Evolutionary conservation across 2,329 filamentous ascomycete species (phyloP), one percentile per base, ranked within the genome.

Genomic region (Delphinella strobiligena): DNA sequence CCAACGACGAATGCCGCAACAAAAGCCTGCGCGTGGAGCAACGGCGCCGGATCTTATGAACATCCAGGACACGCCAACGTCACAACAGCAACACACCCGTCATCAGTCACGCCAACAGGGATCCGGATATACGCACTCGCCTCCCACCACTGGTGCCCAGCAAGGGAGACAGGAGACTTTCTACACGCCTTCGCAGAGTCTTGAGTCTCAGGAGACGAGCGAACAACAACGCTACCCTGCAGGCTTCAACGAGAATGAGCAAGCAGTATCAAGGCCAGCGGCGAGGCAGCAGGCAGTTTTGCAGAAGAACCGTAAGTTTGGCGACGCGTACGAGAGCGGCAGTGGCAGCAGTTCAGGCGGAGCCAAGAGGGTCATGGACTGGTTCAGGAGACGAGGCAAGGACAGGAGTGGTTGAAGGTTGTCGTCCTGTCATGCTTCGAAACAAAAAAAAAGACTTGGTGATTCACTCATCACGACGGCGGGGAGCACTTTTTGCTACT

Each of bases 311-410:
- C 78, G 87, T 42, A 79, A 76, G 48, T 94, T 98, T 51, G 80
- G 75, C 1, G 87, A 95, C 52, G 86, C 83, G 2, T 95, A 93
- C 57, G 86, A 94, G 45, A 74, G 78, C 46, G 81, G 85, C 49
- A 68, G 65, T 53, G 79, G 79, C 22, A 89, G 89, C 33, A 93
- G 83, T 59, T 89, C 80, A 47, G 85, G 85, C 41, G 83, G 87
- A 3, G 87, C 88, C 11, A 81, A 88, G 58, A 79, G 86, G 56
- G 91, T 98, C 30, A 96, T 98, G 88, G 89, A 98, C 64, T 94
- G 96, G 62, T 98, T 98, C 69, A 74, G 91, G 51, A 74, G 88
- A 59, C 75, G 88, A 57, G 85, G 83, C 41, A 86, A 81, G 64
- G 84, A 59, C 37, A 48, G 56, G 19, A 45, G 49, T 31, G 42